These are phyloP conservation scores for Taphrina sp. DNA, from an alignment of 1,139 yeast genomes.

Conservation along the genomic window DNA sequence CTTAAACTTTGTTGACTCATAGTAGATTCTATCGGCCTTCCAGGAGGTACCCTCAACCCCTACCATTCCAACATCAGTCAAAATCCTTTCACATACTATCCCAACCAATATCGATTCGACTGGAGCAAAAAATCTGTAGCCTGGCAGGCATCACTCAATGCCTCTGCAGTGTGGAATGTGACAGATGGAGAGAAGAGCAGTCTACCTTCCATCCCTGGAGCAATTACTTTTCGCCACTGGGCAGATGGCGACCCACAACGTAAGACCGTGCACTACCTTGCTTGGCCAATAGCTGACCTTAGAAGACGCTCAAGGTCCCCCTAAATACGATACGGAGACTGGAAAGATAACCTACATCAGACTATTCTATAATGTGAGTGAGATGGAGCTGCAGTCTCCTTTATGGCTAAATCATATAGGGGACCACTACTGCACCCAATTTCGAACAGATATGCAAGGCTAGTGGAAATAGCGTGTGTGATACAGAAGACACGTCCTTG, in stretches of 20 bases:
- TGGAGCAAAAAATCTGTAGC: background rate
- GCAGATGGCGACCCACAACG: conserved; percentile 8
- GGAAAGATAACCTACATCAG: background rate
- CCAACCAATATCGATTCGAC: conserved; percentile 4
- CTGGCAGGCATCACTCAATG: conserved; percentile 5
- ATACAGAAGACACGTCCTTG: conserved; percentile 1
- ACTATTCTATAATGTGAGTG: conserved; percentile 2
- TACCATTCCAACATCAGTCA: conserved; percentile 2
- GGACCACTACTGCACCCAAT: background rate
- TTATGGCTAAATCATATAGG: background rate
- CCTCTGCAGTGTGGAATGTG: background rate
- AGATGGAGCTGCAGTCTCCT: background rate
- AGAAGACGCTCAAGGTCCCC: conserved; percentile 9
- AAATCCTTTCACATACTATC: background rate
- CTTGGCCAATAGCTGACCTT: background rate
- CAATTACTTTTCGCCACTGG: conserved; percentile 1
- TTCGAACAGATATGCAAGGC: background rate
- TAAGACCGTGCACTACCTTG: background rate
- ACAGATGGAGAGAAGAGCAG: background rate
- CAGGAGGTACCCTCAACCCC: background rate
- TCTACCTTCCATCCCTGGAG: conserved; percentile 3
- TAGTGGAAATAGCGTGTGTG: background rate
- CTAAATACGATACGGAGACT: background rate
- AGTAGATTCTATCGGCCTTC: background rate
- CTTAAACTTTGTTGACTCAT: background rate